Conservation (phyloP, 2,329 filamentous ascomycete species). For the Diplodia corticola region DNA sequence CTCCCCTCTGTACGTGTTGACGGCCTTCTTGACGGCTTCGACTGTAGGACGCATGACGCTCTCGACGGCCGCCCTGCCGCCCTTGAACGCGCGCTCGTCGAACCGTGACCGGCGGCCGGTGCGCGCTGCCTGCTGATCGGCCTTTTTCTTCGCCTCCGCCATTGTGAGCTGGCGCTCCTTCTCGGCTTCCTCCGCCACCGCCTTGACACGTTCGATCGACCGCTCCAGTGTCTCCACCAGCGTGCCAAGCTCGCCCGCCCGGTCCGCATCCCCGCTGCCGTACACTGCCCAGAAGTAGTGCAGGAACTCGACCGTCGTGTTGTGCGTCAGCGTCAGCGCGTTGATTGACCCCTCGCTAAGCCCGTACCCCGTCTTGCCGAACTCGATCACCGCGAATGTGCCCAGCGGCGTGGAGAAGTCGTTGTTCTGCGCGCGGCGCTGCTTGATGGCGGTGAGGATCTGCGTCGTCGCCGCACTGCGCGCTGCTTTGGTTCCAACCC, state of each 20-base stretch:
- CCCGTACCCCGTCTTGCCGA: conserved; percentile 31
- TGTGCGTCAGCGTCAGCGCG: conserved; percentile 73
- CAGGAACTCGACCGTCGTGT: conserved; percentile 92
- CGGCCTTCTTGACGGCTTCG: conserved; percentile 68
- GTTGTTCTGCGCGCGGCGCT: conserved; percentile 60
- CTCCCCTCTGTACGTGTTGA: conserved; percentile 69
- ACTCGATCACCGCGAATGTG: conserved; percentile 33
- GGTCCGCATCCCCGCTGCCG: conserved; percentile 79
- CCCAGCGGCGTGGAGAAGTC: conserved; percentile 34
- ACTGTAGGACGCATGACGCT: conserved; percentile 75
- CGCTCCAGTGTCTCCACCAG: conserved; percentile 79
- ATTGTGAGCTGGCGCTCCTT: conserved; percentile 68
- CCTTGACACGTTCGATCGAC: conserved; percentile 75
- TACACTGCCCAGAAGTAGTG: conserved; percentile 96
- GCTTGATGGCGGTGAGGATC: conserved; percentile 64
- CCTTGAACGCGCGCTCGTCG: conserved; percentile 51
- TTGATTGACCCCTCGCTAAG: conserved; percentile 56
- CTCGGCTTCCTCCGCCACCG: conserved; percentile 79
- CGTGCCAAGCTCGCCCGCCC: conserved; percentile 76
- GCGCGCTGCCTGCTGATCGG: conserved; percentile 67
- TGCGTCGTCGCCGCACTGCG: conserved; percentile 65
- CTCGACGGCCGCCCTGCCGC: conserved; percentile 73
- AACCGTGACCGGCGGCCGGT: conserved; percentile 74
- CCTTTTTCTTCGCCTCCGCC: conserved; percentile 52
- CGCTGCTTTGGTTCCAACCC: conserved; percentile 70